phyloP scores from a whole-genome alignment of 139 green algal genomes.

The Pleodorina starrii region DNA sequence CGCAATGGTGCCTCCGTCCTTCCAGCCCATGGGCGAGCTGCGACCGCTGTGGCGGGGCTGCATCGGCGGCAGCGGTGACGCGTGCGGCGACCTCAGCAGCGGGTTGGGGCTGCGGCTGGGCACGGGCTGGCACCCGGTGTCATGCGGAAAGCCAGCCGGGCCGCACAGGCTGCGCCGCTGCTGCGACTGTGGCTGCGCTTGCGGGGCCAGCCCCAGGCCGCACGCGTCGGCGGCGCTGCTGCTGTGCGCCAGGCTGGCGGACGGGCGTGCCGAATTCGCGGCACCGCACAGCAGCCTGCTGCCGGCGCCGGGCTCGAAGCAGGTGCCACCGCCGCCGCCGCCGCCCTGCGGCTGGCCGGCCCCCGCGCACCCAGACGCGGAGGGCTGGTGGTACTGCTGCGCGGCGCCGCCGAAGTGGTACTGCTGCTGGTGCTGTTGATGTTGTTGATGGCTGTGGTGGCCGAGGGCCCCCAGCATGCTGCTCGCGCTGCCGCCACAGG shows the following conservation, averaged over 20 bases:
- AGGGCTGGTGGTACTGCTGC: not conserved
- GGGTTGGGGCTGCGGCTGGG: not conserved
- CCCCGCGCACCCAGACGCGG: no score
- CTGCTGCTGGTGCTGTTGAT: not conserved
- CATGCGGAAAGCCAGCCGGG: not conserved
- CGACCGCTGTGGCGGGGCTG: not conserved
- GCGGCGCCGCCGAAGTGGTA: not conserved
- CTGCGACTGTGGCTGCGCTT: not conserved
- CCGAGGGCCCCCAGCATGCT: not conserved
- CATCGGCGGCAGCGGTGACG: not conserved
- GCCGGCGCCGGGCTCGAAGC: not conserved
- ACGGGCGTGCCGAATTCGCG: not conserved
- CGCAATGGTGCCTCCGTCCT: not conserved
- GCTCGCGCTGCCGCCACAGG: not conserved
- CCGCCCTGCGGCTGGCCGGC: no score
- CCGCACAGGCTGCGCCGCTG: conserved; percentile 3
- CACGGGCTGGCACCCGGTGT: not conserved
- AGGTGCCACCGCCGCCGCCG: not conserved
- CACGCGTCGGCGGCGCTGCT: not conserved
- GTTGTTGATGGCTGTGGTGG: not conserved
- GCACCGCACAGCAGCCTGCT: not conserved
- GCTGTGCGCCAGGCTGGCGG: not conserved
- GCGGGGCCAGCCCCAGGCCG: not conserved
- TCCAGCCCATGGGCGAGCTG: not conserved
- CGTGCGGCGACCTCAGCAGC: not conserved